Percentiles rank a stretch among this genome's conserved stretches.
These are phyloP conservation scores for Umbelopsis ramanniana DNA, from an alignment of 192 early-diverging fungal species.

Conservation along the genomic window DNA sequence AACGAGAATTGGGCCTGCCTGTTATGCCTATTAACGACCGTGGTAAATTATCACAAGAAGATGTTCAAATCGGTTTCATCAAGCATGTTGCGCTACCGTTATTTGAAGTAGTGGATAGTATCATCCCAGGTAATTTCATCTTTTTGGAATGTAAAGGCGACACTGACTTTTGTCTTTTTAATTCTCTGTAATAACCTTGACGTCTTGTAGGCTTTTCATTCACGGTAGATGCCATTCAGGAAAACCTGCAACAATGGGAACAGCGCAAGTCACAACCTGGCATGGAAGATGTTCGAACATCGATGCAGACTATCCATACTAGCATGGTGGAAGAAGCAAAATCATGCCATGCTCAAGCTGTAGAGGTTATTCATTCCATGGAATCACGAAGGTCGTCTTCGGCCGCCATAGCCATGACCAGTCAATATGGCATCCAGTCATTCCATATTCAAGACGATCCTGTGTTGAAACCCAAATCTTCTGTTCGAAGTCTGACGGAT, in stretches of 20 bases:
- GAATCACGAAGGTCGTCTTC: conserved; percentile 7
- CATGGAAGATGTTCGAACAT: neutral
- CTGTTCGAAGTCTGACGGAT: conserved; percentile 4
- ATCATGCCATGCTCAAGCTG: conserved; percentile 14
- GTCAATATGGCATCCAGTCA: conserved; percentile 9
- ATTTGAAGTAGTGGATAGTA: conserved; percentile 46
- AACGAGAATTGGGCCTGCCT: conserved; percentile 69
- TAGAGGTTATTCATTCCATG: neutral
- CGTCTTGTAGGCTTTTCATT: conserved; percentile 19
- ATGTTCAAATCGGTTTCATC: conserved; percentile 59
- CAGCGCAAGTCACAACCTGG: neutral
- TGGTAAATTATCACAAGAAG: conserved; percentile 47
- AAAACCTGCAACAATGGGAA: conserved; percentile 30
- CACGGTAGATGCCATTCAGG: conserved; percentile 28
- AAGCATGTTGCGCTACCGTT: conserved; percentile 55
- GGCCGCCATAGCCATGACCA: neutral
- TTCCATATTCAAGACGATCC: conserved; percentile 12
- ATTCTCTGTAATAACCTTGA: too few relatives aligned
- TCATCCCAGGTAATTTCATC: conserved; percentile 51
- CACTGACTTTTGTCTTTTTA: neutral
- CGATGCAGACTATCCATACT: neutral
- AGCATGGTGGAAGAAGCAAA: neutral
- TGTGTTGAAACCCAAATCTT: conserved; percentile 6
- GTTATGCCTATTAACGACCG: conserved; percentile 54
- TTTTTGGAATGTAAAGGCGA: neutral